Evolutionary conservation across 2,329 filamentous ascomycete genomes (phyloP), one percentile per base, ranked within the genome.

Genomic region (Cryphonectria carpinicola): DNA sequence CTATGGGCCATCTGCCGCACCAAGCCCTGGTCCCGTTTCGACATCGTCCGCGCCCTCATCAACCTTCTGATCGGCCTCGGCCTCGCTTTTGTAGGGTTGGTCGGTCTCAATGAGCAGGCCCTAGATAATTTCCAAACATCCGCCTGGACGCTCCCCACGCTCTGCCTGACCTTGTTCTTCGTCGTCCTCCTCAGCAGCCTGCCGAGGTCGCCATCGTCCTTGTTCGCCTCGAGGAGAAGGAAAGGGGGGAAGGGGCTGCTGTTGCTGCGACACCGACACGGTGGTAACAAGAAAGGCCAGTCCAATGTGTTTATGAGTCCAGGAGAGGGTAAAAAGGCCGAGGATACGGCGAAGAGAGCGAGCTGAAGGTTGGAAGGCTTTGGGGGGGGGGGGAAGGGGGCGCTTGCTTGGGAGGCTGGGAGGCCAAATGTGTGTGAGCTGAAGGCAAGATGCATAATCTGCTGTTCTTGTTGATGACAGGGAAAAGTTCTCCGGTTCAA

Each of bases 131-230:
- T 73, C 39, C 32, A 73, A 17, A 14, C 41, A 1, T 74, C 72
- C 1, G 75, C 76, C 2, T 78, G 76, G 76, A 66, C 76, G n/a
- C 70, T 77, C 56, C 76, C 77, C 3, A 76, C 74, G 6, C 68
- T 78, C 19, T 74, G 74, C 64, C 52, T 78, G 28, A 70, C 72
- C 17, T 75, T 77, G 68, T 76, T 77, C 65, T 17, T 70, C 54
- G 73, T 78, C 10, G 68, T 77, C 19, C 39, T 74, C 2, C 58
- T 77, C 32, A 76, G 75, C 60, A 75, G 76, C 54, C 58, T 76
- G 3, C 76, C 73, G 1, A 66, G 70, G 5, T 74, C 73, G 11
- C 74, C 73, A 22, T 74, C 73, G 4, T 46, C 73, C 5, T 73
- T 75, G 46, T n/a, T n/a, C 60, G 73, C 72, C 54, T 62, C 32